A percentile compares a stretch with the other conserved stretches of the same genome.
Conservation (phyloP, 805 yeast genomes). For the Starmera quercuum region DNA sequence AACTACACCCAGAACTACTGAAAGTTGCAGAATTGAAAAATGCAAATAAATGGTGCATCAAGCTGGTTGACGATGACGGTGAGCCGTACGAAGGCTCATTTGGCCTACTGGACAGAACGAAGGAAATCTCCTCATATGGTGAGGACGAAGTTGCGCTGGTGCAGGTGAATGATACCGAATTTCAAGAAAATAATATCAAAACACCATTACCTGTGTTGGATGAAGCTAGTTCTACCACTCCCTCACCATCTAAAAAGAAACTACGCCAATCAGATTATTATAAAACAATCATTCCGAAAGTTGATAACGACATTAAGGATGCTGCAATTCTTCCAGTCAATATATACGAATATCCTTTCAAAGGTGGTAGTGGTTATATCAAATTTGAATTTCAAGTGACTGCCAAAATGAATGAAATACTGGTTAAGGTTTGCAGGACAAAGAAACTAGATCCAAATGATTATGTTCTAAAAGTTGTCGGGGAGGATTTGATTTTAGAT, state of each 20-base stretch:
- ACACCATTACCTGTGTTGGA: conserved; percentile 44
- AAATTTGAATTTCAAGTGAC: conserved; percentile 24
- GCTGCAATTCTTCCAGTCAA: conserved; percentile 22
- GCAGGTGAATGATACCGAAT: conserved; percentile 39
- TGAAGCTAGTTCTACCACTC: conserved; percentile 3
- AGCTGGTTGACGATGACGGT: conserved; percentile 87
- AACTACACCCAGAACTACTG: conserved; percentile 5
- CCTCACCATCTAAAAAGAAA: conserved; percentile 1
- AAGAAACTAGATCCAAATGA: conserved; percentile 28
- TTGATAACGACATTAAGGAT: conserved; percentile 15
- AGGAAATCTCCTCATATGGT: conserved; percentile 62
- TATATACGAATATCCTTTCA: conserved; percentile 27
- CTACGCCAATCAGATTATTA: conserved; percentile 25
- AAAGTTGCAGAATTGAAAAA: conserved; percentile 23
- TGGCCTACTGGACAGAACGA: conserved; percentile 72
- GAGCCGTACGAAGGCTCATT: conserved; percentile 87
- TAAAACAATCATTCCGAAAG: conserved; percentile 25
- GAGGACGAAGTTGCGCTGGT: conserved; percentile 79
- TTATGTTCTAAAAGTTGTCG: conserved; percentile 26
- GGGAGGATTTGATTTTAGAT: conserved; percentile 23
- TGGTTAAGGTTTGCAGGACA: conserved; percentile 26
- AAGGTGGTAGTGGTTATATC: conserved; percentile 21
- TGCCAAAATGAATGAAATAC: conserved; percentile 27
- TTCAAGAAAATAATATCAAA: conserved; percentile 35
- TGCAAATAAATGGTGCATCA: conserved; percentile 69